These are phyloP conservation scores for Orbilia ellipsospora DNA, from an alignment of 2,329 filamentous ascomycete genomes.

Conservation along the genomic window DNA sequence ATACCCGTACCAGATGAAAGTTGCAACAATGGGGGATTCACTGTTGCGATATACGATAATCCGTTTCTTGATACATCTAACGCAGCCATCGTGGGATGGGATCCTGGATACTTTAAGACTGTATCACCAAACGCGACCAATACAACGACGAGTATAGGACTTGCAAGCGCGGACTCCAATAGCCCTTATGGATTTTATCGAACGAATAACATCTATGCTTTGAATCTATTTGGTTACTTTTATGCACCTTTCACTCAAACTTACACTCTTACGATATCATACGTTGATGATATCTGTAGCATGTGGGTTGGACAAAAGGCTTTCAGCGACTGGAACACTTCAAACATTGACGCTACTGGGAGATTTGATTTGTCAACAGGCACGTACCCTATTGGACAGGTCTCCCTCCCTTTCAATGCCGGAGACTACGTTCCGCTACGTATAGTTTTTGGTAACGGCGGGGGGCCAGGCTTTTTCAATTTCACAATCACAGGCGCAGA, in stretches of 20 bases:
- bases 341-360: background rate
- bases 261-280: constrained; percentile 10
- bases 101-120: background rate
- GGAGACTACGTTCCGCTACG: constrained; percentile 2
- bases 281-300: constrained; percentile 18
- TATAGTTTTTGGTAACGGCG: background rate
- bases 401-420: background rate
- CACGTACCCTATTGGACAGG: background rate
- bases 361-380: background rate
- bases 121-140: background rate
- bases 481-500: constrained; percentile 4
- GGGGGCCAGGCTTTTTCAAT: background rate
- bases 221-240: constrained; percentile 17
- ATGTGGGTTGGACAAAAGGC: constrained; percentile 6
- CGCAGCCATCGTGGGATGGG: background rate
- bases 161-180: background rate
- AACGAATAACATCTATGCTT: constrained; percentile 1
- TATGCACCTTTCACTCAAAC: constrained; percentile 22
- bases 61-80: background rate
- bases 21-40: background rate
- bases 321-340: background rate
- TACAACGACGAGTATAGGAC: background rate
- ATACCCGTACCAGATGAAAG: background rate
- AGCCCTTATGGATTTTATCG: constrained; percentile 15
- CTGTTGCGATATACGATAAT: background rate